Conservation (phyloP, 2,329 filamentous ascomycete genomes). For the Colletotrichum abscissum region DNA sequence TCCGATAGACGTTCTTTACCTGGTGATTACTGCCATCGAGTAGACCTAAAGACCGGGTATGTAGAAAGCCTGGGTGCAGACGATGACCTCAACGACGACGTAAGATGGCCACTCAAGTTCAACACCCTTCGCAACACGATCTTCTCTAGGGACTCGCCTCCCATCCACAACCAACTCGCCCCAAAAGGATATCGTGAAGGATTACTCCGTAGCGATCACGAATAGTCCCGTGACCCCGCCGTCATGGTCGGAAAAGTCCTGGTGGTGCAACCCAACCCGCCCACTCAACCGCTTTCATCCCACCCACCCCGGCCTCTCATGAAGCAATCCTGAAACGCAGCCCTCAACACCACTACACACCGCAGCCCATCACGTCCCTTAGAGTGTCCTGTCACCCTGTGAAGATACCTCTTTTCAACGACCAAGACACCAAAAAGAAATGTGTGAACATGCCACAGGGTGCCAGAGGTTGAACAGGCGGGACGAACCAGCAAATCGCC, state of each 20-base stretch:
- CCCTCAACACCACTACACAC: slow-evolving; percentile 20
- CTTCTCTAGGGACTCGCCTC: not conserved
- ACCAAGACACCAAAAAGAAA: not conserved
- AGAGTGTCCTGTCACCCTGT: not conserved
- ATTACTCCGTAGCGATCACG: not conserved
- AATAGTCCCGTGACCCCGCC: not conserved
- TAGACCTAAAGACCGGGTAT: not conserved
- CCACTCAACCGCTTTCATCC: slow-evolving; percentile 16
- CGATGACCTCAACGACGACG: not conserved
- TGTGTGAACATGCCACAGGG: slow-evolving; percentile 15
- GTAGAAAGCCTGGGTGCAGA: too few species aligned
- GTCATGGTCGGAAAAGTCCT: not conserved
- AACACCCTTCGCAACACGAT: not conserved
- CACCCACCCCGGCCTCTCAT: slow-evolving; percentile 41
- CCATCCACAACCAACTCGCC: not conserved
- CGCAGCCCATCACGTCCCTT: not conserved
- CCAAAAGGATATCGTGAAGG: not conserved
- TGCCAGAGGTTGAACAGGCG: not conserved
- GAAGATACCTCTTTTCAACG: not conserved
- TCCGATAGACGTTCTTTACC: not conserved
- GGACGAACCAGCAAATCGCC: slow-evolving; percentile 31
- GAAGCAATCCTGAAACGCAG: slow-evolving; percentile 56
- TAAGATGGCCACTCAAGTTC: not conserved
- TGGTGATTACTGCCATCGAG: not conserved
- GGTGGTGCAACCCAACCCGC: slow-evolving; percentile 11